These are phyloP conservation scores for Apiospora arundinis DNA, from an alignment of 2,329 filamentous ascomycete genomes.

Conservation along the genomic window DNA sequence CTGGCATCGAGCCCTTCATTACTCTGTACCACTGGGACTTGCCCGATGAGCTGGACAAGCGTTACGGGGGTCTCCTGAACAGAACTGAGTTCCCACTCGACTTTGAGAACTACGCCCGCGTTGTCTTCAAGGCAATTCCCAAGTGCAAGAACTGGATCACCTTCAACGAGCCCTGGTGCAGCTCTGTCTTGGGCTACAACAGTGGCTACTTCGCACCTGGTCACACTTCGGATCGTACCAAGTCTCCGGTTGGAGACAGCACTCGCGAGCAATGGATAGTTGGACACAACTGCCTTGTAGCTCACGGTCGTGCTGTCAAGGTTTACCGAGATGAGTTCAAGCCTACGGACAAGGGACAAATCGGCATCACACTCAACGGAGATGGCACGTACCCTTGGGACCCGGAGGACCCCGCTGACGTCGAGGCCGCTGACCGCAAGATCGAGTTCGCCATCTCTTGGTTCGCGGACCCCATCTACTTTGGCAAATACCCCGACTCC, in stretches of 20 bases:
- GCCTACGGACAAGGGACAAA: conserved; percentile 72
- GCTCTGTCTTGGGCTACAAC: conserved; percentile 79
- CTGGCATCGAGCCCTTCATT: conserved; percentile 80
- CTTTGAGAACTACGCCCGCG: conserved; percentile 78
- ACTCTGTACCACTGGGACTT: conserved; percentile 92
- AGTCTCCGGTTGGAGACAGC: conserved; percentile 75
- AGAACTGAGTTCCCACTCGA: conserved; percentile 83
- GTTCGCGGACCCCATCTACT: conserved; percentile 89
- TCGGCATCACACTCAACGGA: conserved; percentile 88
- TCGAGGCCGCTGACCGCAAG: conserved; percentile 79
- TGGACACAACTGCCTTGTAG: conserved; percentile 80
- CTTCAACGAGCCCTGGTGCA: conserved; percentile 91
- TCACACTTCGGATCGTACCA: conserved; percentile 76
- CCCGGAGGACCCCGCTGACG: conserved; percentile 73
- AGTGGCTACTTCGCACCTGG: conserved; percentile 82
- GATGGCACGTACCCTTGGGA: conserved; percentile 87
- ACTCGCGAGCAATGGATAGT: conserved; percentile 82
- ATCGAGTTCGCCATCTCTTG: conserved; percentile 87
- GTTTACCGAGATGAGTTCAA: conserved; percentile 86
- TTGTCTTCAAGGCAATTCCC: conserved; percentile 75
- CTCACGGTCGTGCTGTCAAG: conserved; percentile 82
- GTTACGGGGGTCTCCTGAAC: conserved; percentile 83
- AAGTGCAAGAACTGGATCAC: conserved; percentile 90
- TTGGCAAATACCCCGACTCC: conserved; percentile 81
- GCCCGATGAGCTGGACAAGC: conserved; percentile 77